A percentile compares a stretch with the other conserved stretches of the same genome.
phyloP scores from a whole-genome alignment of 1,139 yeast species.

The Hyphopichia burtonii region DNA sequence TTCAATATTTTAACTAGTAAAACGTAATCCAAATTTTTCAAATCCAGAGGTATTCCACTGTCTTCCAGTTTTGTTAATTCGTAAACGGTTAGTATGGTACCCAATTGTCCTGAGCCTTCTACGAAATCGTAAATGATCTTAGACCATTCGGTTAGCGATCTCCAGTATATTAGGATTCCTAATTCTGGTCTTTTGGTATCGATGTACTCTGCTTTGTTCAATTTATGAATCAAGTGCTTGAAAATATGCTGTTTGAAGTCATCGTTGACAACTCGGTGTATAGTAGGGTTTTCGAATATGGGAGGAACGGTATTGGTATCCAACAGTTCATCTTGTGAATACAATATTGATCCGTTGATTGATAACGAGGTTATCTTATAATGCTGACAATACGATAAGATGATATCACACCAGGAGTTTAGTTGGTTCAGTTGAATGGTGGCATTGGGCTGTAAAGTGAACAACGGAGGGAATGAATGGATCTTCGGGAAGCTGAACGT shows the following conservation, averaged over 20 bases:
- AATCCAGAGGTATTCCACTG: conserved; percentile 52
- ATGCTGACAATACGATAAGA: conserved; percentile 57
- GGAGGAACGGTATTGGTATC: conserved; percentile 23
- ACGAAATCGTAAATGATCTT: conserved; percentile 46
- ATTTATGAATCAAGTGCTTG: conserved; percentile 52
- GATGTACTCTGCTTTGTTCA: conserved; percentile 53
- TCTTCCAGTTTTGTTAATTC: conserved; percentile 73
- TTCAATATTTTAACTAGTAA: conserved; percentile 54
- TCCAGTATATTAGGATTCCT: conserved; percentile 66
- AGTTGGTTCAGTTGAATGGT: conserved; percentile 75
- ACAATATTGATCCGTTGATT: conserved; percentile 24
- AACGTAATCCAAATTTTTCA: conserved; percentile 60
- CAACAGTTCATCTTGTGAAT: conserved; percentile 25
- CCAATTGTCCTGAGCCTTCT: conserved; percentile 74
- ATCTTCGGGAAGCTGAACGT: conserved; percentile 60
- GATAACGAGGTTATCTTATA: conserved; percentile 46
- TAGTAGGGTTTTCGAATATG: conserved; percentile 48
- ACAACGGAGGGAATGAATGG: conserved; percentile 88
- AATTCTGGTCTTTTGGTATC: conserved; percentile 39
- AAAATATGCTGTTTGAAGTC: conserved; percentile 59
- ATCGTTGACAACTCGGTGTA: conserved; percentile 53
- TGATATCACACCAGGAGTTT: conserved; percentile 44
- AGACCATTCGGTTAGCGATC: conserved; percentile 76
- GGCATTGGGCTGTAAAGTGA: conserved; percentile 83
- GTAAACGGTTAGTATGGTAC: conserved; percentile 76